Conservation (phyloP, 768 basidiomycete species). For the Pleurotus cornucopiae region DNA sequence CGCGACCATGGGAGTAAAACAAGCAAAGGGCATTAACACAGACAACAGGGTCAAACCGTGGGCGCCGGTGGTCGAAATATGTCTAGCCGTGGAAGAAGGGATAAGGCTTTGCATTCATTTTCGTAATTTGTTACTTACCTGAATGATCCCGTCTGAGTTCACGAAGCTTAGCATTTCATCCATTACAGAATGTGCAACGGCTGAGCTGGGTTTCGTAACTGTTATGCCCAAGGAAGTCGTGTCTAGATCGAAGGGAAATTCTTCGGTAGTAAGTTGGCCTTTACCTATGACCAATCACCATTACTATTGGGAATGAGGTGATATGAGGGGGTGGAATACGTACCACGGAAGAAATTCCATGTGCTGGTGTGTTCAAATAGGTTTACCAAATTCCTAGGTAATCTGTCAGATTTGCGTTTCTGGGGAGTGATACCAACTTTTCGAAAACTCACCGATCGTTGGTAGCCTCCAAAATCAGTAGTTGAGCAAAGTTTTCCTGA, state of each 20-base stretch:
- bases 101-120: slow-evolving; percentile 1
- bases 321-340: slow-evolving; percentile 2
- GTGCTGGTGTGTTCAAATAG: slow-evolving; percentile 35
- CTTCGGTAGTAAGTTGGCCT: slow-evolving; percentile 39
- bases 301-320: not conserved
- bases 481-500: slow-evolving; percentile 54
- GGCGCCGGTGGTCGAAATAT: slow-evolving; percentile 48
- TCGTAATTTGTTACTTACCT: slow-evolving; percentile 22
- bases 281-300: slow-evolving; percentile 21
- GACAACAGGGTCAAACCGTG: slow-evolving; percentile 50
- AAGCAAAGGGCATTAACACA: slow-evolving; percentile 46
- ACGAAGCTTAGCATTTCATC: slow-evolving; percentile 53
- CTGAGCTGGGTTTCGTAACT: slow-evolving; percentile 28
- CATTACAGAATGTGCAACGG: slow-evolving; percentile 38
- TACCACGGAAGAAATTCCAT: slow-evolving; percentile 56
- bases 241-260: slow-evolving; percentile 53
- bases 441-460: slow-evolving; percentile 30
- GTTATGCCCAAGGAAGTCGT: slow-evolving; percentile 54
- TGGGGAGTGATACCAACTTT: not conserved
- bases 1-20: slow-evolving; percentile 47
- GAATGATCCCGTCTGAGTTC: slow-evolving; percentile 47
- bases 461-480: slow-evolving; percentile 53
- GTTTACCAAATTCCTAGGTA: slow-evolving; percentile 37
- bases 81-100: slow-evolving; percentile 27
- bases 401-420: not conserved